A percentile compares a stretch with the other conserved stretches of the same genome.
Conservation (phyloP, 805 yeast genomes). For the Kodamaea kaohsiungensis region DNA sequence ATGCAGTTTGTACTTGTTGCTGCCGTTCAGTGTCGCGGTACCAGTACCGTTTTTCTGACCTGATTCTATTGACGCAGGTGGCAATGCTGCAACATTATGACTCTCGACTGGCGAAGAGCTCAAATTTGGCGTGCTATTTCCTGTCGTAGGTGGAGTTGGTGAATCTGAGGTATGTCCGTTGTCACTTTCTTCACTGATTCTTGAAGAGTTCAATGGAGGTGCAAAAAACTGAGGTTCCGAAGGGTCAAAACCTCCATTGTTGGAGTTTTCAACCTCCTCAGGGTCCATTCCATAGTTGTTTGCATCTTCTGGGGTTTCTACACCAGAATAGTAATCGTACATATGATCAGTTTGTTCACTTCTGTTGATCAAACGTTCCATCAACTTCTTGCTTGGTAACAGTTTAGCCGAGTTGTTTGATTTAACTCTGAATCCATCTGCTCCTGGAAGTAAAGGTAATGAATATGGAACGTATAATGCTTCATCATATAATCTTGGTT, state of each 20-base stretch:
- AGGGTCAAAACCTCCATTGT: constrained; percentile 74
- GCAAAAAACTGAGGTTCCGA: constrained; percentile 91
- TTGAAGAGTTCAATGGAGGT: constrained; percentile 29
- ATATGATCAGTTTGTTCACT: constrained; percentile 90
- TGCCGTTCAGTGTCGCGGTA: constrained; percentile 14
- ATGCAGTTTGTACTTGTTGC: constrained; percentile 16
- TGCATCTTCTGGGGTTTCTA: constrained; percentile 62
- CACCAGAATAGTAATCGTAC: constrained; percentile 86
- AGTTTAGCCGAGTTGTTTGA: constrained; percentile 58
- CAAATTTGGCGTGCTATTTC: constrained; percentile 3
- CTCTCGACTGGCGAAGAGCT: constrained; percentile 6
- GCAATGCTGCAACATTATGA: constrained; percentile 9
- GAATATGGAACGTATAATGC: constrained; percentile 90
- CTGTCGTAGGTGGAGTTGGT: constrained; percentile 8
- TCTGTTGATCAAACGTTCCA: constrained; percentile 77
- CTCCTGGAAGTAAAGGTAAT: constrained; percentile 84
- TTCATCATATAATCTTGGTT: constrained; percentile 87
- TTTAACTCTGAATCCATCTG: constrained; percentile 71
- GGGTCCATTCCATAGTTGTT: constrained; percentile 49
- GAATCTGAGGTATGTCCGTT: neutral
- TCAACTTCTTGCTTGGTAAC: constrained; percentile 46
- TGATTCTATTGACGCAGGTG: constrained; percentile 14
- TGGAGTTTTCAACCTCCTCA: constrained; percentile 39
- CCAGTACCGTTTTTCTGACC: constrained; percentile 15
- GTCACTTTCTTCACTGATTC: constrained; percentile 16